Evolutionary conservation across 2,329 filamentous ascomycete genomes (phyloP).

Genomic region (Tolypocladium capitatum): DNA sequence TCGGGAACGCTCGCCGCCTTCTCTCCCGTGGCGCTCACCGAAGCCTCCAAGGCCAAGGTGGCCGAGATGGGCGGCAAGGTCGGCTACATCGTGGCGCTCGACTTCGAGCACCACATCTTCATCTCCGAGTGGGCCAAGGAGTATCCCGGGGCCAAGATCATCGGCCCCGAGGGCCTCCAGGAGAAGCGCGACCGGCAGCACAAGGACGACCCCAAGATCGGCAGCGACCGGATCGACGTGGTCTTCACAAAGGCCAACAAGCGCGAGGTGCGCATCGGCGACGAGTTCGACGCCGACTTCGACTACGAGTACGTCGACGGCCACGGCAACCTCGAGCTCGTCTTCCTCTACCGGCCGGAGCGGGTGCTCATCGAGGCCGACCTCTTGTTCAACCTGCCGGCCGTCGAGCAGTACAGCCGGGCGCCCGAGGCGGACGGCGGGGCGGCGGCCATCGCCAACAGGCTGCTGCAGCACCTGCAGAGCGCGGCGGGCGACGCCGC

Average conservation of each 20-base stretch:
- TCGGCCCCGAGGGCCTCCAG: conserved; percentile 70
- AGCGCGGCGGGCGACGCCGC: conserved; percentile 51
- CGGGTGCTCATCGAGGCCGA: conserved; percentile 77
- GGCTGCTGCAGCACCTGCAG: conserved; percentile 40
- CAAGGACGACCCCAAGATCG: conserved; percentile 27
- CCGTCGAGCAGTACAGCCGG: conserved; percentile 75
- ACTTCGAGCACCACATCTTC: conserved; percentile 93
- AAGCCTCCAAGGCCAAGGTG: conserved; percentile 53
- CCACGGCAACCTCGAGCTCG: conserved; percentile 75
- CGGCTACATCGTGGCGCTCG: conserved; percentile 74
- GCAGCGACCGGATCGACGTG: conserved; percentile 46
- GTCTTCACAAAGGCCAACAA: conserved; percentile 51
- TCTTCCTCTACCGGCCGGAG: conserved; percentile 72
- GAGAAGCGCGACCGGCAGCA: conserved; percentile 61
- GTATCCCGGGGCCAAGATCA: conserved; percentile 65
- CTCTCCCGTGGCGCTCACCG: conserved; percentile 78
- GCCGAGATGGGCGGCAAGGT: conserved; percentile 54
- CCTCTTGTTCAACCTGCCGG: conserved; percentile 80
- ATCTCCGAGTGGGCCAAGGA: conserved; percentile 70
- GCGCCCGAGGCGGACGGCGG: conserved; percentile 25
- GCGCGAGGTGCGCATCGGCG: conserved; percentile 40
- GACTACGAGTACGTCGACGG: conserved; percentile 71
- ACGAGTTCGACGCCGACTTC: conserved; percentile 80
- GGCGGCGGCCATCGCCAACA: conserved; percentile 24
- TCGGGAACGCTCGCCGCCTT: conserved; percentile 75